Evolutionary conservation across 371 early-diverging fungal species (phyloP).

Genomic region (Thermomucor indicae-seudaticae): DNA sequence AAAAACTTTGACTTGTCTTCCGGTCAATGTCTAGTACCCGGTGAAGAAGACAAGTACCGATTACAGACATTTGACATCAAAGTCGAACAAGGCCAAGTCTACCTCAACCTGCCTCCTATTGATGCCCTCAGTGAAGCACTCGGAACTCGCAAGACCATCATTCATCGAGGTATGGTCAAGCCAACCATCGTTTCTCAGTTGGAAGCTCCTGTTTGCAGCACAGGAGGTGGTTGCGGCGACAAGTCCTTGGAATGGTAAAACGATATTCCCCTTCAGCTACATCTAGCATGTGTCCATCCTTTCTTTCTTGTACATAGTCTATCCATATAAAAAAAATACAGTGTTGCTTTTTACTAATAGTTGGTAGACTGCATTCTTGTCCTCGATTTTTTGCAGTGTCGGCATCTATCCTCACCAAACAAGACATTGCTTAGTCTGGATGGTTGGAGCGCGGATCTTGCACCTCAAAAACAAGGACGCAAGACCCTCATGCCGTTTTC

Average conservation of each 20-base stretch:
- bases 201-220: conserved; percentile 2
- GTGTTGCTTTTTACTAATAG: no score
- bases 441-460: no score
- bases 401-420: no score
- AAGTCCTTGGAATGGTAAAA: conserved; percentile 16
- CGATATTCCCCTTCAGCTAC: no score
- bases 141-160: conserved; percentile 48
- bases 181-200: conserved; percentile 1
- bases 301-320: no score
- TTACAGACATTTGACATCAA: conserved; percentile 54
- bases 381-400: no score
- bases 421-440: no score
- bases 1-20: conserved; percentile 58
- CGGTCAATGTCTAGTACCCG: conserved; percentile 44
- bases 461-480: no score
- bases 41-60: conserved; percentile 38
- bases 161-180: conserved; percentile 20
- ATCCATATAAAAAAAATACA: no score
- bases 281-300: no score
- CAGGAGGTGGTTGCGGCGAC: conserved; percentile 14
- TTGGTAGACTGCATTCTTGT: no score
- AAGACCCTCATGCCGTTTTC: no score
- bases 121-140: conserved; percentile 40
- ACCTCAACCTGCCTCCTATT: conserved; percentile 43
- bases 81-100: conserved; percentile 40